A percentile compares a stretch with the other conserved stretches of the same genome.
Conservation (phyloP, 2,329 filamentous ascomycete species). For the Botrytis byssoidea region DNA sequence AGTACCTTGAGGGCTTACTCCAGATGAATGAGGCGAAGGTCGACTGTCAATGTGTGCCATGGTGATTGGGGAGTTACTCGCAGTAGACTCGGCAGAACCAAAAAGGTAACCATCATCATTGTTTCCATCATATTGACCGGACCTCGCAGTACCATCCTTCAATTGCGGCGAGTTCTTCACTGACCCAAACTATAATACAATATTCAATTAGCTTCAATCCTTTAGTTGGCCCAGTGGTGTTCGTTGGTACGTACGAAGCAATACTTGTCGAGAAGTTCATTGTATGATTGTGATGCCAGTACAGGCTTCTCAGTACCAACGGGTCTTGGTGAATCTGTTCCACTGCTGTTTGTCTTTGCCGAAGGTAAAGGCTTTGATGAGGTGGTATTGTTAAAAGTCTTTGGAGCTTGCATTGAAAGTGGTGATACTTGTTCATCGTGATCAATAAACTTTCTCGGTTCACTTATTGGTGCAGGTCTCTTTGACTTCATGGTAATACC, state of each 20-base stretch:
- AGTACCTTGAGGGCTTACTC: conserved; percentile 39
- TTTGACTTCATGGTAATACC: conserved; percentile 47
- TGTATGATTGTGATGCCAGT: conserved; percentile 86
- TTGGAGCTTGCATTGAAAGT: conserved; percentile 26
- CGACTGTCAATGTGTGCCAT: conserved; percentile 33
- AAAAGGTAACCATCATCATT: conserved; percentile 42
- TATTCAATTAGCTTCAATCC: conserved; percentile 44
- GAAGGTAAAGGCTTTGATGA: conserved; percentile 35
- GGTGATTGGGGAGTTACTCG: conserved; percentile 37
- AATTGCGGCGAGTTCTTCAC: conserved; percentile 54
- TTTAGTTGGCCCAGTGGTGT: conserved; percentile 30
- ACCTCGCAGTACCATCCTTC: conserved; percentile 48
- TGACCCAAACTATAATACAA: conserved; percentile 55
- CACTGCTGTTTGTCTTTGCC: conserved; percentile 27
- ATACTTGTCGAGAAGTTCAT: conserved; percentile 97
- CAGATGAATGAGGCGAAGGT: conserved; percentile 30
- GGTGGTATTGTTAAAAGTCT: conserved; percentile 26
- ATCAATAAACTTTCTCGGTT: conserved; percentile 25
- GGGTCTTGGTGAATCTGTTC: conserved; percentile 52
- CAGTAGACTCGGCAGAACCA: conserved; percentile 39
- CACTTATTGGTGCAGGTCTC: conserved; percentile 28
- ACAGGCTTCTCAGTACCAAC: conserved; percentile 60
- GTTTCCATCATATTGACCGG: conserved; percentile 46
- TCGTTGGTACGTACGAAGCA: conserved; percentile 88
- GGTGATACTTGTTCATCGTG: conserved; percentile 26